Percentiles rank a stretch among this genome's conserved stretches.
Conservation (phyloP, 495 filamentous ascomycete species). For the Friedmanniomyces simplex region DNA sequence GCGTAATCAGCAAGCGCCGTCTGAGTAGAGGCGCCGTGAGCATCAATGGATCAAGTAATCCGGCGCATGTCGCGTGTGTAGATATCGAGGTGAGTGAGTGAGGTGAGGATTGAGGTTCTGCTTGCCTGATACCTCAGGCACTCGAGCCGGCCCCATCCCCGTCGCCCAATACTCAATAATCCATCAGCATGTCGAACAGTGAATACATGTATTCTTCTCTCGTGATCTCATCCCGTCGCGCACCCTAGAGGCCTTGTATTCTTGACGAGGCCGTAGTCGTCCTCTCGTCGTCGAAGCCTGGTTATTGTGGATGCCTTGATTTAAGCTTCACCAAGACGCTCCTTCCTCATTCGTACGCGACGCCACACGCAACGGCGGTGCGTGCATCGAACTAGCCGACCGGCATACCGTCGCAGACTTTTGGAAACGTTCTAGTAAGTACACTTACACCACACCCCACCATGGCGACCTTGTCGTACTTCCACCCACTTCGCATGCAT, state of each 20-base stretch:
- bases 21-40: conserved; percentile 1
- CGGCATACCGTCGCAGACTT: no score
- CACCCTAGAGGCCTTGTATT: no score
- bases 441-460: neutral
- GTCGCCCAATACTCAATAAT: no score
- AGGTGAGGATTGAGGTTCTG: neutral
- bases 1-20: conserved; percentile 5
- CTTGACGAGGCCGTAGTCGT: no score
- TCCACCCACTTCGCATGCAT: neutral
- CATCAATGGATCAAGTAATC: conserved; percentile 6
- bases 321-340: neutral
- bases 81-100: neutral
- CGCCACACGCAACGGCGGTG: no score
- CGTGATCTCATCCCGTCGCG: no score
- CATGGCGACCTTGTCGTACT: neutral
- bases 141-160: no score
- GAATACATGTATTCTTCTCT: no score
- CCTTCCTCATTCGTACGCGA: neutral
- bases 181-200: neutral
- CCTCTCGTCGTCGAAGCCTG: no score
- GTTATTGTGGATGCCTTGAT: no score
- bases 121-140: no score
- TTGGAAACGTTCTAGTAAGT: neutral
- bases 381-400: no score
- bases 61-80: neutral